Evolutionary conservation across 257 asterid genomes (phyloP).

Genomic region (Solanum clarkiae): DNA sequence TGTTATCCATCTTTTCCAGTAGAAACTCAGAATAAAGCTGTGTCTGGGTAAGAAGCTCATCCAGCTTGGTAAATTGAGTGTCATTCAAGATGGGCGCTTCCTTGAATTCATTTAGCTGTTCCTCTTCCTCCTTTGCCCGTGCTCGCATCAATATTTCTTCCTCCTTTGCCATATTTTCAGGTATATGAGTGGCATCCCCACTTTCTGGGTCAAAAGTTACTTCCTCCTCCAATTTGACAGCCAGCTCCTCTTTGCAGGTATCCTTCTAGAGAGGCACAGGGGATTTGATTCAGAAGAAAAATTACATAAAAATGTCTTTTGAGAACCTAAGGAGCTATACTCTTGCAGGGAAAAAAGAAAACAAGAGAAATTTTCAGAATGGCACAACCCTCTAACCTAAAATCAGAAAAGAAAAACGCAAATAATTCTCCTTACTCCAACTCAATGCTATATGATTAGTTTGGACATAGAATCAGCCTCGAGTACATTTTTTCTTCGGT

Average conservation of each 20-base stretch:
- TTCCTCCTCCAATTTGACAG: conserved; percentile 30
- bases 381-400: background rate
- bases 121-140: conserved; percentile 46
- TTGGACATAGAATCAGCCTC: background rate
- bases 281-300: background rate
- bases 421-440: background rate
- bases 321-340: background rate
- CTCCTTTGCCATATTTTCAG: conserved; percentile 45
- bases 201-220: conserved; percentile 13
- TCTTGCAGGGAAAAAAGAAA: background rate
- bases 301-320: background rate
- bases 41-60: conserved; percentile 93
- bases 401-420: background rate
- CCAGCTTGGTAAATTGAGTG: conserved; percentile 58
- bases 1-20: conserved; percentile 92
- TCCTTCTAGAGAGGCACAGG: conserved; percentile 24
- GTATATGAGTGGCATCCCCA: conserved; percentile 23
- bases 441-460: background rate
- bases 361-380: background rate
- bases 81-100: conserved; percentile 51
- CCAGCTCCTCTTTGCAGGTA: conserved; percentile 28
- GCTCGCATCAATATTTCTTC: conserved; percentile 43
- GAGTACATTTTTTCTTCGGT: background rate
- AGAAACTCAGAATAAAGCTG: conserved; percentile 85
- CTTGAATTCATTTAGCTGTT: conserved; percentile 8